Conservation (phyloP, 108 stramenopile genomes). For the Aurantiochytrium sp. region DNA sequence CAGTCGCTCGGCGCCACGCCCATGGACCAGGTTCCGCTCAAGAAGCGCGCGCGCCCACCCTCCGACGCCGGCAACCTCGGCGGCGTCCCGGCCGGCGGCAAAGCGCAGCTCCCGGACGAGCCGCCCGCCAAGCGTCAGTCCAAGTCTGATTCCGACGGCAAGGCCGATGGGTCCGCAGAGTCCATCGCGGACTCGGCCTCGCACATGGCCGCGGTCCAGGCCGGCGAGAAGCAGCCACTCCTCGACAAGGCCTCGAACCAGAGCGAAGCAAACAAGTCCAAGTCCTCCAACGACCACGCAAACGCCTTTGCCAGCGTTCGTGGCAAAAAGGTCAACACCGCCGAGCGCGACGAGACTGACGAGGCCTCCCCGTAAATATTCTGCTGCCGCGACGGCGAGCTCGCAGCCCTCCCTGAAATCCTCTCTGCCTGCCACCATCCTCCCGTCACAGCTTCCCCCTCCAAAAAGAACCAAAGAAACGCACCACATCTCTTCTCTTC, state of each 20-base stretch:
- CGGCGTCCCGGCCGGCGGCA: too few relatives aligned
- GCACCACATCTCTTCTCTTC: too few relatives aligned
- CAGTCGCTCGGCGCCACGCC: neutral
- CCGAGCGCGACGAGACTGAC: neutral
- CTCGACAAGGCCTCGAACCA: neutral
- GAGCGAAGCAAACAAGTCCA: slow-evolving; percentile 9
- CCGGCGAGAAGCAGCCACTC: neutral
- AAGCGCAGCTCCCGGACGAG: neutral
- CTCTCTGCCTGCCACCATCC: neutral
- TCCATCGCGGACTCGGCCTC: neutral
- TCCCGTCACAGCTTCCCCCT: too few relatives aligned
- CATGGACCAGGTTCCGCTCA: neutral
- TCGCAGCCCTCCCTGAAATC: neutral
- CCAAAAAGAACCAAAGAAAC: too few relatives aligned
- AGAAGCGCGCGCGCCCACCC: neutral
- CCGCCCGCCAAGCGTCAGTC: neutral
- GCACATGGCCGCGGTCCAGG: neutral
- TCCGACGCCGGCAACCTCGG: neutral
- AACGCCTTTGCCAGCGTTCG: slow-evolving; percentile 7
- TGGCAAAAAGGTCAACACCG: neutral
- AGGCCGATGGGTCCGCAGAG: neutral
- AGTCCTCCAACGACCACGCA: neutral
- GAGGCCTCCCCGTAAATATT: neutral
- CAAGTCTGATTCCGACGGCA: neutral
- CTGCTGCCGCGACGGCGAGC: neutral